Evolutionary conservation across 208 protist species (phyloP), one percentile per base, ranked within the genome.

Genomic region (Trypanosoma vivax): DNA sequence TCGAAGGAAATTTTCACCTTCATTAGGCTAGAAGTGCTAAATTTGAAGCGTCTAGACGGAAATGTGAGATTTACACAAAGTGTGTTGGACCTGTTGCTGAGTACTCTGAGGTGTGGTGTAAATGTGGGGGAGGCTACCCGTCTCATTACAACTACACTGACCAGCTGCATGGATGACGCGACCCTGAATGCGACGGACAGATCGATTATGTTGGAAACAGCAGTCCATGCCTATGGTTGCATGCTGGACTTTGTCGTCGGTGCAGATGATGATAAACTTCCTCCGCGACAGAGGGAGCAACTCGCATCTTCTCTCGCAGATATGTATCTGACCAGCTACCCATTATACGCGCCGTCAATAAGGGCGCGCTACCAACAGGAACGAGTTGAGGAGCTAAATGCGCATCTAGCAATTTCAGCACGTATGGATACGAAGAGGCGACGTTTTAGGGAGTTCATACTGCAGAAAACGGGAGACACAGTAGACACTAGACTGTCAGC

Each of bases 1-100:
- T 73, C 76, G 14, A 85, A 82, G 38, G 81, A 89, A 27, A 63
- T 88, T 1, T 35, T 76, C 2, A 58, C 40, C 7, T 92, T 84
- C 51, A 55, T 84, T 21, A 71, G 75, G 21, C 40, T 28, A 3
- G 49, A 75, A 23, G 56, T 87, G 14, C 40, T 87, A 37, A 78
- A 92, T 18, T 58, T 52, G 7, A 33, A 55, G 2, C n/a, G 29
- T 18, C 76, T 76, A 63, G 50, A 73, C 24, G 29, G 42, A 2
- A 64, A 73, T 45, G 46, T 62, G 23, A 19, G 24, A 23, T 56
- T 87, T 7, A 40, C 77, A 10, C 11, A 53, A 21, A 37, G 58
- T 16, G 53, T 62, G n/a, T 42, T 68, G 18, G 61, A 71, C 39
- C 46, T 89, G 37, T 49, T 51, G 16, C 53, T 82, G 28, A 53